phyloP scores from a whole-genome alignment of 208 protist genomes.

The Trypanosoma rangeli region DNA sequence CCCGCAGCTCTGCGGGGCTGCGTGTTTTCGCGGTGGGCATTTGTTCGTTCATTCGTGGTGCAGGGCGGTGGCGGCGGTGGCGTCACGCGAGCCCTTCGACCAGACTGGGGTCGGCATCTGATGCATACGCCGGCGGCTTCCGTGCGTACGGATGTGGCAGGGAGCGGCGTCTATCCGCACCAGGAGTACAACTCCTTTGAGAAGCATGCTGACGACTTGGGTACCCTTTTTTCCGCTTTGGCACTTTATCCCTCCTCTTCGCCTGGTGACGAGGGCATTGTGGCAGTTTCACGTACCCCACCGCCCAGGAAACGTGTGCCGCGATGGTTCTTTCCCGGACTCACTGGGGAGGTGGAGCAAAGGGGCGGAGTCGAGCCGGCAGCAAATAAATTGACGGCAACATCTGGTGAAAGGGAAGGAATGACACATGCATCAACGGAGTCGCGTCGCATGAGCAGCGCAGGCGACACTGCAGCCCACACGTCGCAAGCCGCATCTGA shows the following conservation, averaged over 20 bases:
- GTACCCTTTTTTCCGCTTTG: not conserved
- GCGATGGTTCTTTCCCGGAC: constrained; percentile 38
- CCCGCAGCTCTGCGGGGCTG: not conserved
- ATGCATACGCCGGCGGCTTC: not conserved
- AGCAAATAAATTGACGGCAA: not conserved
- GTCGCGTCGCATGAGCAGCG: not conserved
- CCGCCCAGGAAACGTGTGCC: constrained; percentile 26
- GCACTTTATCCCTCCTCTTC: not conserved
- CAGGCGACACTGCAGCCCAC: not conserved
- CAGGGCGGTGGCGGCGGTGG: not conserved
- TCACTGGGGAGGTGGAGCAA: constrained; percentile 6
- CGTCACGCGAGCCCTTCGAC: not conserved
- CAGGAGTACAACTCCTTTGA: not conserved
- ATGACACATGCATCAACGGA: not conserved
- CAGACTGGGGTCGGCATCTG: not conserved
- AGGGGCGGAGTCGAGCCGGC: not conserved
- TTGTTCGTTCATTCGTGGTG: not conserved
- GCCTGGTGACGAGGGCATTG: not conserved
- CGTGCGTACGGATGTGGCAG: not conserved
- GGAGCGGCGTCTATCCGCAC: not conserved
- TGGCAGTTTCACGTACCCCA: not conserved
- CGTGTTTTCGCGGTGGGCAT: not conserved
- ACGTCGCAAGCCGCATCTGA: not conserved
- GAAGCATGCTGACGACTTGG: not conserved
- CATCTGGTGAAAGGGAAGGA: not conserved